Percentiles rank a stretch among this genome's conserved stretches.
phyloP scores from a whole-genome alignment of 179 eudicot genomes.

The Beta corolliflora region DNA sequence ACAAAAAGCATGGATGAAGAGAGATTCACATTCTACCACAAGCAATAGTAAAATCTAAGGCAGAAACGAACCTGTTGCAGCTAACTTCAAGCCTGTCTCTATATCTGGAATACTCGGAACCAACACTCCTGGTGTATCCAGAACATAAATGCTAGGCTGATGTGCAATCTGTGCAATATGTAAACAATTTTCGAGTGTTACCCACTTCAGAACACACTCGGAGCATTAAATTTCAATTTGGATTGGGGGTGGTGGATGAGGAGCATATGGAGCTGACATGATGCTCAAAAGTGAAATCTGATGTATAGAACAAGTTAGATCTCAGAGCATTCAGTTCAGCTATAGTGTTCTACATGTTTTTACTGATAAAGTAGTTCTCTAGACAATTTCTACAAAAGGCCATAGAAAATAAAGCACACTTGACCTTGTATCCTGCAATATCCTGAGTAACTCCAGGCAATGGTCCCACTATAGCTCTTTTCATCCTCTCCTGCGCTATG shows the following conservation, averaged over 20 bases:
- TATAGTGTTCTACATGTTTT: not conserved
- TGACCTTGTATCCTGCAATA: constrained; percentile 94
- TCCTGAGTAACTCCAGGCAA: constrained; percentile 99
- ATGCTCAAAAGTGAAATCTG: not conserved
- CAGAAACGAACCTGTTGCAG: constrained; percentile 63
- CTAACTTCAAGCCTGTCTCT: constrained; percentile 92
- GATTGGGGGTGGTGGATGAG: not conserved
- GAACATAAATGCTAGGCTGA: constrained; percentile 92
- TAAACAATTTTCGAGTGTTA: constrained; percentile 24
- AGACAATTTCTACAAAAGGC: not conserved
- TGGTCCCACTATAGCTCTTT: constrained; percentile 93
- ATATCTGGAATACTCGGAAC: constrained; percentile 90
- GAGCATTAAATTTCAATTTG: not conserved
- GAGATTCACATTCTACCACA: not conserved
- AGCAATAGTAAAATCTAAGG: constrained; percentile 7
- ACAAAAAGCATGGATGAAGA: not conserved
- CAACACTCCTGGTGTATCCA: constrained; percentile 98
- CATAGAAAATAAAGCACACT: not conserved
- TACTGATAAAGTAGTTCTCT: not conserved
- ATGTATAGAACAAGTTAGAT: not conserved
- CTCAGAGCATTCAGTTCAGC: not conserved
- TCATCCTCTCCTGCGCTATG: constrained; percentile 77
- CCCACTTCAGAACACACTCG: constrained; percentile 1
- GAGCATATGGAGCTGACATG: not conserved
- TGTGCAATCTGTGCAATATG: constrained; percentile 73